Evolutionary conservation across 2,329 filamentous ascomycete species (phyloP), one percentile per base, ranked within the genome.

Genomic region (Aspergillus unguis): DNA sequence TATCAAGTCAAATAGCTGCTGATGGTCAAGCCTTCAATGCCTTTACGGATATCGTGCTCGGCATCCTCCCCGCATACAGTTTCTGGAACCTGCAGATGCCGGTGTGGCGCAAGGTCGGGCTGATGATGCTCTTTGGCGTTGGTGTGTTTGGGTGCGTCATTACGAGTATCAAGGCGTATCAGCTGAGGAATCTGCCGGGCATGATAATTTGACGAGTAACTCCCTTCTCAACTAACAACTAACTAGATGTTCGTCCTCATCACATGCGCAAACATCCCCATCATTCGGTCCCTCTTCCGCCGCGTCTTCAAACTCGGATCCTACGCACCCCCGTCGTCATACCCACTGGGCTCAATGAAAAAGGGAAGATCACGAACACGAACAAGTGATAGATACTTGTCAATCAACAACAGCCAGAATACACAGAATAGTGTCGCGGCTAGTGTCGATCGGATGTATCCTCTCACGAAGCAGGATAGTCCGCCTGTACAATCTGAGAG

Each of bases 81-180:
- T 31, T 47, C n/a, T 47, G 33, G 25, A 47, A 47, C n/a, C 33
- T 47, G 33, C 44, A 47, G 33, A 47, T 47, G 44, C 44, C 44
- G 1, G 11, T 47, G 3, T 35, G 33, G 6, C 44, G 44, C 33
- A 47, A 47, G 33, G 25, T 38, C 6, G 44, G 44, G 5, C 44
- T 38, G 10, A 47, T 47, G 25, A 6, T 47, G 35, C 44, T 47
- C 25, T 47, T 47, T 26, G 44, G 33, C 2, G 33, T 38, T 7
- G 44, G 44, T 5, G 33, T 38, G 2, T 47, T 47, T 23, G 44
- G 44, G 2, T 47, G 44, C 17, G 33, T 47, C 25, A 47, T 47
- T 27, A 47, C 44, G 10, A 47, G 44, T 27, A 38, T 47, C 11
- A 47, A 47, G 9, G 33, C 33, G 7, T 47, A 29, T 17, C 44